Evolutionary conservation across 2,329 filamentous ascomycete genomes (phyloP), one percentile per base, ranked within the genome.

Genomic region (Ophiostoma tasmaniense): DNA sequence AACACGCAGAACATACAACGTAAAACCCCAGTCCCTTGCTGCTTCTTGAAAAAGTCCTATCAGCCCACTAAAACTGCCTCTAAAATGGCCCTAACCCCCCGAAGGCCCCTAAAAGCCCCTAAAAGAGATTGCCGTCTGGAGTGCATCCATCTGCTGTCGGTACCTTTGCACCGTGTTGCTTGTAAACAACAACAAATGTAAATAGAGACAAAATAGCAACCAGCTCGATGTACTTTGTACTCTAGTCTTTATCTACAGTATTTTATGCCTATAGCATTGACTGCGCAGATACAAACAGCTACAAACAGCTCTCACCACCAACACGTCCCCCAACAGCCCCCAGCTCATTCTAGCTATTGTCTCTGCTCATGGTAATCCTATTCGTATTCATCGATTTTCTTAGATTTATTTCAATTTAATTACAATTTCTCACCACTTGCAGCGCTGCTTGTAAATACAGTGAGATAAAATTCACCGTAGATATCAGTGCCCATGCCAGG

Each of bases 41-140:
- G 22, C 28, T 25, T 55, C 50, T 55, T 45, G 42, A 45, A 45
- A 55, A 55, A 55, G 22, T 22, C 50, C 59, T 20, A 14, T 1
- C 11, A 62, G 59, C 25, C 59, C 59, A 62, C 59, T 30, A 20
- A 62, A 62, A 62, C 55, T 5, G 28, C 55, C 55, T 28, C 55
- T 62, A 62, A 62, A 33, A 62, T 45, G 42, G 17, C 42, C 42
- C 42, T n/a, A 45, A 45, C 14, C 20, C 22, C n/a, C 50, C 7
- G 3, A 55, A 25, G 25, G 50, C 50, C 50, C 50, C n/a, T 25
- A 25, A 55, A 55, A 55, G 50, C 50, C 50, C 50, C 50, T 55
- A 55, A 55, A 55, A 55, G 50, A 55, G 22, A 55, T 55, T 55
- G 50, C 17, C 22, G 59, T 62, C 59, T 62, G 59, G 28, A 62